These are phyloP conservation scores for Olyra latifolia DNA, from an alignment of 176 grass and related monocot species.

Conservation along the genomic window DNA sequence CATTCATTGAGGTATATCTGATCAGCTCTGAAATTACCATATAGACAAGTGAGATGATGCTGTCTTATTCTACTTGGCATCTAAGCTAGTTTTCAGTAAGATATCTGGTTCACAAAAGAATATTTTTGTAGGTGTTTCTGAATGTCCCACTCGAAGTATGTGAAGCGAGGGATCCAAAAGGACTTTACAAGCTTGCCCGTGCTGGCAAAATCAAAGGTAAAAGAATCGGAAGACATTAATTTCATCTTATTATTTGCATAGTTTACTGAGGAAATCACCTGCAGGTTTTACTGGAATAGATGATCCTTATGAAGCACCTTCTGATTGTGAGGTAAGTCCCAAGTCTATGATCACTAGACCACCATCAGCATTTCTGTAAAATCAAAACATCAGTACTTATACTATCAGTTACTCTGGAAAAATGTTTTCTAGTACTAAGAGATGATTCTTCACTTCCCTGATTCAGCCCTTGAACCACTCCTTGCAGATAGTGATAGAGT, in stretches of 20 bases:
- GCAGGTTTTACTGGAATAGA: conserved; percentile 89
- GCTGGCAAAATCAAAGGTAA: conserved; percentile 90
- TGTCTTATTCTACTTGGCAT: background rate
- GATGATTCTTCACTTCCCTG: background rate
- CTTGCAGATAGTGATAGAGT: conserved; percentile 75
- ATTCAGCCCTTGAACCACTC: background rate
- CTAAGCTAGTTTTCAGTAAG: background rate
- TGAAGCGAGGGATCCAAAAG: conserved; percentile 86
- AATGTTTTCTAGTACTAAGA: background rate
- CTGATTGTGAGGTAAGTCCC: conserved; percentile 63
- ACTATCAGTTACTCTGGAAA: background rate
- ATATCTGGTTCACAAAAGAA: background rate
- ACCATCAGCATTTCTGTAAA: background rate
- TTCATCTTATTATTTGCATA: background rate
- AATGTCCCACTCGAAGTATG: conserved; percentile 78
- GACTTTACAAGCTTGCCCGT: conserved; percentile 89
- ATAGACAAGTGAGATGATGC: background rate
- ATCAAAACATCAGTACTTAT: background rate
- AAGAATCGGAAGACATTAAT: background rate
- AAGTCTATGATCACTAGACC: background rate
- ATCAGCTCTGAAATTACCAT: no score
- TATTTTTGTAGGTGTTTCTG: conserved; percentile 63
- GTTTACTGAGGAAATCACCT: conserved; percentile 1
- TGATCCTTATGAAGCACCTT: conserved; percentile 83
- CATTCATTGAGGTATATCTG: conserved; percentile 68